phyloP scores from a whole-genome alignment of 495 filamentous ascomycete genomes.

The Penicillium psychrofluorescens region DNA sequence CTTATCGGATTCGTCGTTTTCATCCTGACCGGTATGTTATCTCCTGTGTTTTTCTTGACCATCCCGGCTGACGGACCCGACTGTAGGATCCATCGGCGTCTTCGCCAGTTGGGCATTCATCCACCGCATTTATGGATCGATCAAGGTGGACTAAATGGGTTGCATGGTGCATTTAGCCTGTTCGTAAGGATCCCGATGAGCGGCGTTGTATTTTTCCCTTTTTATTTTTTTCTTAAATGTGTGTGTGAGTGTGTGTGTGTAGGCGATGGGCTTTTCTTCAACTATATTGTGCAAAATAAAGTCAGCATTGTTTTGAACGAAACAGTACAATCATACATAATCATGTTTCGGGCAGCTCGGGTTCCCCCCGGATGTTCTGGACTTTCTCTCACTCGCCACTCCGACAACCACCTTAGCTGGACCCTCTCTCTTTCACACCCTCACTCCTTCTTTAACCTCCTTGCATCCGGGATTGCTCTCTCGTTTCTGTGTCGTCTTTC shows the following conservation, averaged over 20 bases:
- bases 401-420: slow-evolving; percentile 1
- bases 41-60: slow-evolving; percentile 3
- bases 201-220: neutral
- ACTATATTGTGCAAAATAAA: neutral
- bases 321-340: no score
- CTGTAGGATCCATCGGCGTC: slow-evolving; percentile 83
- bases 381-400: slow-evolving; percentile 3
- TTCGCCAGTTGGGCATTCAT: slow-evolving; percentile 92
- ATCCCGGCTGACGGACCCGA: slow-evolving; percentile 9
- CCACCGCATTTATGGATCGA: slow-evolving; percentile 85
- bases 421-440: neutral
- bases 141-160: slow-evolving; percentile 76
- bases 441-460: neutral
- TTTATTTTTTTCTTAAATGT: neutral
- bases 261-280: neutral
- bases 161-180: slow-evolving; percentile 1
- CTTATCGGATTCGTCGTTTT: slow-evolving; percentile 88
- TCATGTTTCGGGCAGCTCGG: no score
- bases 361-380: slow-evolving; percentile 8
- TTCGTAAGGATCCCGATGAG: neutral
- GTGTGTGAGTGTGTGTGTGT: neutral
- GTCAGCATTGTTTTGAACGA: no score
- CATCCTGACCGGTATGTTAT: slow-evolving; percentile 76
- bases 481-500: neutral
- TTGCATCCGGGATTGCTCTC: neutral